These are phyloP conservation scores for Boletus eberwhitei DNA, from an alignment of 768 basidiomycete species.

Conservation along the genomic window DNA sequence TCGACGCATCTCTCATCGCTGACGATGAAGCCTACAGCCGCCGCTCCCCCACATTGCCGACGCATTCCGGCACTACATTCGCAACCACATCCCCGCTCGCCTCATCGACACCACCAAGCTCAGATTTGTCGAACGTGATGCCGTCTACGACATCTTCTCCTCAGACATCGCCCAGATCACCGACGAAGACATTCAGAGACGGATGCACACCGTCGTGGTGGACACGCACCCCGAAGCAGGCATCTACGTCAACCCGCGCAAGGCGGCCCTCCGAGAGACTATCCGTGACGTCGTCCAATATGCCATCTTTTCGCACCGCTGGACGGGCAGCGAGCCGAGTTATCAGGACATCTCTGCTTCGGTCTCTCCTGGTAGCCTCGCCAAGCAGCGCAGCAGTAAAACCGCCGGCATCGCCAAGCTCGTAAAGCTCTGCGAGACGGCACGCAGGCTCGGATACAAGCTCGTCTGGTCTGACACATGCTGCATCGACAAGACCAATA, in stretches of 20 bases:
- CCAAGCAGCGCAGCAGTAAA: constrained; percentile 4
- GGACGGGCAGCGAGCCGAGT: constrained; percentile 21
- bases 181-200: constrained; percentile 10
- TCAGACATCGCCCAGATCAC: constrained; percentile 17
- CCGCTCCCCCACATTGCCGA: constrained; percentile 2
- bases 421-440: constrained; percentile 20
- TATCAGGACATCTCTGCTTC: constrained; percentile 15
- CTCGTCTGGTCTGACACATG: constrained; percentile 31
- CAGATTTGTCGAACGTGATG: constrained; percentile 22
- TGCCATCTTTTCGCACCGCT: constrained; percentile 27
- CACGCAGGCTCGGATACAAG: constrained; percentile 15
- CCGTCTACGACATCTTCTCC: constrained; percentile 18
- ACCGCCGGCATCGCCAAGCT: constrained; percentile 15
- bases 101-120: constrained; percentile 22
- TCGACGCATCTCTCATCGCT: neutral
- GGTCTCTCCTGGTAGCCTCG: neutral
- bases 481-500: constrained; percentile 28
- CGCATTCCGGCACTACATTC: constrained; percentile 20
- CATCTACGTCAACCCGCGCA: constrained; percentile 13
- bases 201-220: neutral
- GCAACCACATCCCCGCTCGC: constrained; percentile 26
- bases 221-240: constrained; percentile 9
- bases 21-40: neutral
- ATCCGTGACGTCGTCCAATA: constrained; percentile 20
- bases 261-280: constrained; percentile 14